A percentile compares a stretch with the other conserved stretches of the same genome.
These are phyloP conservation scores for Pholiota conissans DNA, from an alignment of 768 basidiomycete genomes.

Conservation along the genomic window DNA sequence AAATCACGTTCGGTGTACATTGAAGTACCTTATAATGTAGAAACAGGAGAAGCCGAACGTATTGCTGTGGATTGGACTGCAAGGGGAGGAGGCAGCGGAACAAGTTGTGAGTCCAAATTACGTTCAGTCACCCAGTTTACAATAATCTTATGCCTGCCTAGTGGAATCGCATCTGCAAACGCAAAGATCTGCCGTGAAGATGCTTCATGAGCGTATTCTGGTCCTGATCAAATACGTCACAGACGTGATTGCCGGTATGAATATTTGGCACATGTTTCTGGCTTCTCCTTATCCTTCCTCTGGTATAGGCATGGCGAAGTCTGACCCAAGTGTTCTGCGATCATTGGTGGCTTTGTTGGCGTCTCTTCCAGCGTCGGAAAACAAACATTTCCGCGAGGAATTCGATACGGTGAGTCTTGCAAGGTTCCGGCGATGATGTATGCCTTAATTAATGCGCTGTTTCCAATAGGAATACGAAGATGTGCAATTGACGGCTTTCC, in stretches of 20 bases:
- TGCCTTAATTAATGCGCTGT: no score
- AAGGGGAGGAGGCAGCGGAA: slow-evolving; percentile 79
- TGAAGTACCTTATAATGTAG: slow-evolving; percentile 84
- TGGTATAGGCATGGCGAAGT: slow-evolving; percentile 60
- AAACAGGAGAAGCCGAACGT: slow-evolving; percentile 97
- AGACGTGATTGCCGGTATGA: slow-evolving; percentile 68
- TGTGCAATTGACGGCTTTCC: slow-evolving; percentile 87
- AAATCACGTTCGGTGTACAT: slow-evolving; percentile 79
- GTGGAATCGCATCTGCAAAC: slow-evolving; percentile 91
- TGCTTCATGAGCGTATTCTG: slow-evolving; percentile 90
- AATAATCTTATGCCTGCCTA: slow-evolving; percentile 39
- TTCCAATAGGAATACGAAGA: slow-evolving; percentile 98
- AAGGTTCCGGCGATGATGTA: no score
- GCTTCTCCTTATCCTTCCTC: background rate
- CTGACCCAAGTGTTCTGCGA: slow-evolving; percentile 81
- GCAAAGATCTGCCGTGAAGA: slow-evolving; percentile 92
- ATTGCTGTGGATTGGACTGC: slow-evolving; percentile 98
- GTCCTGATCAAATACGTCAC: slow-evolving; percentile 86
- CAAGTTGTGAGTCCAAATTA: slow-evolving; percentile 58
- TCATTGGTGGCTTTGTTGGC: slow-evolving; percentile 85
- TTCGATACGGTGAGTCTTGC: slow-evolving; percentile 77
- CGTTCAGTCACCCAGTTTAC: slow-evolving; percentile 5
- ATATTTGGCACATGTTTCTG: slow-evolving; percentile 16
- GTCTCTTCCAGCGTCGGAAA: slow-evolving; percentile 85
- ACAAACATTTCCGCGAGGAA: slow-evolving; percentile 81